phyloP scores from a whole-genome alignment of 139 green algal genomes.

The Parachlorella kessleri region DNA sequence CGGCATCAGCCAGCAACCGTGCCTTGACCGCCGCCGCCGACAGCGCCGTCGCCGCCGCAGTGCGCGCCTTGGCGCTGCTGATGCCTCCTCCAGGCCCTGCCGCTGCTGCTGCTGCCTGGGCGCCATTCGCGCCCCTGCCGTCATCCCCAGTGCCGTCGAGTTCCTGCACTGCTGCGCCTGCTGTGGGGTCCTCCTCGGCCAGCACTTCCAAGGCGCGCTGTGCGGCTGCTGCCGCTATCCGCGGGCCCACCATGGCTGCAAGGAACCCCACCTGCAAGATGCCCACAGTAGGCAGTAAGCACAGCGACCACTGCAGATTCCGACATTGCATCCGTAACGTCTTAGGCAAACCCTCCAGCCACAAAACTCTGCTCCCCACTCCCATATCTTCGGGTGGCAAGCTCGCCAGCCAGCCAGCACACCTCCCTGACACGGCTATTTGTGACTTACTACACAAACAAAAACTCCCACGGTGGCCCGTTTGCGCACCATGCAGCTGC shows the following conservation, averaged over 20 bases:
- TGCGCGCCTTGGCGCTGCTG: conserved; percentile 9
- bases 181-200: conserved; percentile 51
- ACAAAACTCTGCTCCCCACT: too few relatives aligned
- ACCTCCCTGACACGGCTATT: too few relatives aligned
- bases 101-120: not conserved
- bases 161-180: conserved; percentile 14
- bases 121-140: not conserved
- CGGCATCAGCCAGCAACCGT: conserved; percentile 70
- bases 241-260: conserved; percentile 73
- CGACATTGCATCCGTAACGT: too few relatives aligned
- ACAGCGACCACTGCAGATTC: too few relatives aligned
- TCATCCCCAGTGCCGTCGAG: not conserved
- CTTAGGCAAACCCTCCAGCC: too few relatives aligned
- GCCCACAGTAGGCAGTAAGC: too few relatives aligned
- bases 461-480: too few relatives aligned
- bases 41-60: conserved; percentile 62
- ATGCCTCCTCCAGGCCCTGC: not conserved
- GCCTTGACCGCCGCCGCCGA: conserved; percentile 65
- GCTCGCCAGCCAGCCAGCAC: too few relatives aligned
- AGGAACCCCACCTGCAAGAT: conserved; percentile 77
- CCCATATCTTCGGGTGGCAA: too few relatives aligned
- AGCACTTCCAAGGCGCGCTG: conserved; percentile 82
- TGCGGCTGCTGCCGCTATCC: conserved; percentile 84
- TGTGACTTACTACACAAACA: too few relatives aligned
- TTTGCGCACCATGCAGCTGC: too few relatives aligned